Base-by-base conservation (phyloP, 352 stramenopile species). In the Globisporangium nagaii region DNA sequence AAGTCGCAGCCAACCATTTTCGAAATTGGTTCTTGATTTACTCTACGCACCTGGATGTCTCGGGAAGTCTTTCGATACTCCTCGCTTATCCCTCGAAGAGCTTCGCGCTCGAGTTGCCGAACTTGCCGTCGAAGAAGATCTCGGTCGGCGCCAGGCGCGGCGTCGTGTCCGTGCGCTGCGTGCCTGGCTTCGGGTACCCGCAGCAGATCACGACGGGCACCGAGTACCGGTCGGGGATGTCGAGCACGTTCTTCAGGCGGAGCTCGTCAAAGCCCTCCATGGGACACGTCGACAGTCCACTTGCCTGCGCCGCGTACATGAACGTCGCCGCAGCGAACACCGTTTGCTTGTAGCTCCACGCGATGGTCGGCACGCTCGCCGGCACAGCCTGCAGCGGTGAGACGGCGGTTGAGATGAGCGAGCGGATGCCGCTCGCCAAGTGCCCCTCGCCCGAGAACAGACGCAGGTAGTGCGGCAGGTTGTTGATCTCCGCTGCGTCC, bases 111-210 rank as follows among this genome's bases (percentile, higher is more conserved):
- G 77, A 86, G 17, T 75, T 45, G 40, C 86, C 86, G 56, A 93
- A 94, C 53, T 88, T 91, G 50, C 82, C 84, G 55, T 90, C 77
- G 31, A 93, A 96, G 58, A 95, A 94, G 17, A 95, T 55, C 47
- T 92, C 73, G 3, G 70, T 79, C 7, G 71, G 77, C 15, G 72
- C 41, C 13, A 95, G 62, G 8, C 84, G 75, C 36, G 58, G 70
- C 5, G 78, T 83, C 0, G 41, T 47, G 41, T 44, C 37, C 1
- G 49, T 34, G 32, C 63, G 57, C 20, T 42, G 20, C 0, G 22
- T 49, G 8, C 40, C 54, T 28, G 54, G 44, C 32, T 72, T 70
- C 7, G 80, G 58, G 52, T 90, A 88, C 3, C 86, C 86, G 10
- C 83, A 78, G 34, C 70, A 69, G 25, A 95, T 66, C 37, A 93